Evolutionary conservation across 345 rosid genomes (phyloP).

Genomic region (Salix purpurea): DNA sequence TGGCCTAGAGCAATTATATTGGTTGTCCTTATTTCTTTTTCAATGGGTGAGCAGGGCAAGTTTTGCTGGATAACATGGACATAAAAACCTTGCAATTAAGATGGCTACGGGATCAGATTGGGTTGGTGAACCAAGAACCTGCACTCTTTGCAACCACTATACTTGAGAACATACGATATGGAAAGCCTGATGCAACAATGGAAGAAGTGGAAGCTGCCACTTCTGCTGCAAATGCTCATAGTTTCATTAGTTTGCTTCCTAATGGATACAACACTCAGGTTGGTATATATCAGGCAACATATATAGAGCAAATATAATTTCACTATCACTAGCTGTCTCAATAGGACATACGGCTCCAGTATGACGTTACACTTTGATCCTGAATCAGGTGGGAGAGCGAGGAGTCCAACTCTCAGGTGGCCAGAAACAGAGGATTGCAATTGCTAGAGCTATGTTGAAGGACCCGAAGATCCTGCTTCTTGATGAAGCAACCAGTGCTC

Average conservation of each 20-base stretch:
- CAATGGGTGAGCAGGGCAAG: slow-evolving; percentile 58
- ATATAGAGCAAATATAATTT: background rate
- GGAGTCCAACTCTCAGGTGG: slow-evolving; percentile 99
- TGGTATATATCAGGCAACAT: background rate
- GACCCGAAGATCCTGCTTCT: slow-evolving; percentile 90
- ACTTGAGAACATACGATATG: slow-evolving; percentile 86
- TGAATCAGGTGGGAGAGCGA: slow-evolving; percentile 82
- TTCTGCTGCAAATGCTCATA: slow-evolving; percentile 89
- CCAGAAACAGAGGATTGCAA: slow-evolving; percentile 96
- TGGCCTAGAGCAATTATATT: background rate
- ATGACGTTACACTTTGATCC: background rate
- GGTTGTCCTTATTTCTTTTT: background rate
- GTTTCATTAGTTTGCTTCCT: slow-evolving; percentile 89
- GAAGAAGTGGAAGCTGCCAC: slow-evolving; percentile 94
- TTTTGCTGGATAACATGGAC: slow-evolving; percentile 83
- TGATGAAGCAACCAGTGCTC: slow-evolving; percentile 99
- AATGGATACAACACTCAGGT: slow-evolving; percentile 97
- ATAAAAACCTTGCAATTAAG: slow-evolving; percentile 79
- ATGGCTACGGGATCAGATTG: slow-evolving; percentile 90
- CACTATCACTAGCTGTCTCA: too few relatives aligned
- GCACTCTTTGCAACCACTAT: slow-evolving; percentile 95
- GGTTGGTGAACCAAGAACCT: slow-evolving; percentile 97
- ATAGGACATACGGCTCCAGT: background rate
- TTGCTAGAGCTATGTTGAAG: slow-evolving; percentile 97
- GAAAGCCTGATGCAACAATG: slow-evolving; percentile 84